These are phyloP conservation scores for Scutellaria barbata DNA, from an alignment of 257 asterid genomes.

Conservation along the genomic window DNA sequence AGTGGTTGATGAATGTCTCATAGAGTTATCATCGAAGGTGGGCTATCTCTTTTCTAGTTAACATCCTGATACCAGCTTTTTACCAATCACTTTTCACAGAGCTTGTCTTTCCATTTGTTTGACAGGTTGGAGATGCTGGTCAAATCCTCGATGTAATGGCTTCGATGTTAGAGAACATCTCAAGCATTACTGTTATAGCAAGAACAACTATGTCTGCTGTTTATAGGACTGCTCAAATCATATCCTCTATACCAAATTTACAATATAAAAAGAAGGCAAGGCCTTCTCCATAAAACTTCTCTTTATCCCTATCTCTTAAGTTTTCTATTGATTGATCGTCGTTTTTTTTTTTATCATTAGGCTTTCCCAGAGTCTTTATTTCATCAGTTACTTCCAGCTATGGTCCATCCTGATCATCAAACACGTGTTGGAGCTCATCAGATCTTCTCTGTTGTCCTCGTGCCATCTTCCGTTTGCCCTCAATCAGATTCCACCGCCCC, in stretches of 20 bases:
- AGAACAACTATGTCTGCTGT: conserved; percentile 81
- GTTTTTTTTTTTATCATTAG: conserved; percentile 43
- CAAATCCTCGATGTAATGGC: conserved; percentile 92
- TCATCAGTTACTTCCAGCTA: conserved; percentile 93
- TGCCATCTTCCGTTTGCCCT: conserved; percentile 89
- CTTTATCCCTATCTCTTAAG: conserved; percentile 26
- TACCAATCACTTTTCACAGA: background rate
- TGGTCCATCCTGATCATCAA: conserved; percentile 94
- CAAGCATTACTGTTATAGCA: conserved; percentile 77
- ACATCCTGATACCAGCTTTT: conserved; percentile 1
- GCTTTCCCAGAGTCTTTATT: conserved; percentile 96
- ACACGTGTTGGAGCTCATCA: conserved; percentile 94
- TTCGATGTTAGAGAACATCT: conserved; percentile 82
- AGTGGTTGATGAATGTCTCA: conserved; percentile 88
- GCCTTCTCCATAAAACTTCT: background rate
- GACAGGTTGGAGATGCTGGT: conserved; percentile 93
- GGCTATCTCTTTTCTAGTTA: conserved; percentile 13
- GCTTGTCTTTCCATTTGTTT: conserved; percentile 26
- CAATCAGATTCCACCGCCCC: conserved; percentile 43
- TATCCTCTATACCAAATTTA: conserved; percentile 68
- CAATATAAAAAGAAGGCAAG: conserved; percentile 45
- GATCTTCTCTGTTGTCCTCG: conserved; percentile 90
- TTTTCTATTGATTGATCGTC: conserved; percentile 3
- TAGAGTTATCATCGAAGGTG: conserved; percentile 80
- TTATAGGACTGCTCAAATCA: conserved; percentile 80